phyloP scores from a whole-genome alignment of 2,329 filamentous ascomycete species.

The Fusarium nanum region DNA sequence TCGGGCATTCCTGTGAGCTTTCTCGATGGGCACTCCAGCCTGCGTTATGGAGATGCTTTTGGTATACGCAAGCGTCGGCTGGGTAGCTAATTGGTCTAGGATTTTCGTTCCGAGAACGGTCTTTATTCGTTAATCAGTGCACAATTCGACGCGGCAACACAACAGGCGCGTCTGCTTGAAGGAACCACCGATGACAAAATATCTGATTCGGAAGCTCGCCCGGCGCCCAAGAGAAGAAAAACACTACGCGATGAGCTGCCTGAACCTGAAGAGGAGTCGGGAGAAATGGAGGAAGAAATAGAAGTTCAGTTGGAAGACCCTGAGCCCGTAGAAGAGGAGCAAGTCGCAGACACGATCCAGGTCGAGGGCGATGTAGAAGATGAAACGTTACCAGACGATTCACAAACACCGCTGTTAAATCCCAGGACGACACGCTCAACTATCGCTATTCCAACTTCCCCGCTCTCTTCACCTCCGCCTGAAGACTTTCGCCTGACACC shows the following conservation, averaged over 20 bases:
- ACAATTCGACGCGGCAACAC: conserved; percentile 68
- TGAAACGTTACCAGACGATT: conserved; percentile 17
- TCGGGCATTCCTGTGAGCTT: conserved; percentile 75
- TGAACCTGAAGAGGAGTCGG: conserved; percentile 16
- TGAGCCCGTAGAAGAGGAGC: conserved; percentile 32
- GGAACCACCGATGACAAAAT: conserved; percentile 37
- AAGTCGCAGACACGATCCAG: conserved; percentile 35
- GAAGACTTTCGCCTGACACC: conserved; percentile 48
- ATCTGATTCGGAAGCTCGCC: conserved; percentile 31
- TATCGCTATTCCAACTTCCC: conserved; percentile 48
- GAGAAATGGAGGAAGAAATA: conserved; percentile 41
- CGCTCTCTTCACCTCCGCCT: conserved; percentile 54
- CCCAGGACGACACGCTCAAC: conserved; percentile 37
- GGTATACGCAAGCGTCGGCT: background rate
- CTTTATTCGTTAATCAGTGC: conserved; percentile 78
- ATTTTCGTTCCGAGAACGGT: conserved; percentile 78
- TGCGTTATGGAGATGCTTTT: conserved; percentile 4
- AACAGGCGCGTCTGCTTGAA: conserved; percentile 49
- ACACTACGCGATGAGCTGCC: conserved; percentile 43
- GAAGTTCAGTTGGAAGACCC: conserved; percentile 36
- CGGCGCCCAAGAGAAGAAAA: conserved; percentile 51
- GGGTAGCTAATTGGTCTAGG: conserved; percentile 56
- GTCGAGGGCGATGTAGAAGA: conserved; percentile 32
- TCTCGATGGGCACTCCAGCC: conserved; percentile 14
- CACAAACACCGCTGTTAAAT: conserved; percentile 26